Evolutionary conservation across 2,329 filamentous ascomycete genomes (phyloP).

Genomic region (Aspergillus sp.): DNA sequence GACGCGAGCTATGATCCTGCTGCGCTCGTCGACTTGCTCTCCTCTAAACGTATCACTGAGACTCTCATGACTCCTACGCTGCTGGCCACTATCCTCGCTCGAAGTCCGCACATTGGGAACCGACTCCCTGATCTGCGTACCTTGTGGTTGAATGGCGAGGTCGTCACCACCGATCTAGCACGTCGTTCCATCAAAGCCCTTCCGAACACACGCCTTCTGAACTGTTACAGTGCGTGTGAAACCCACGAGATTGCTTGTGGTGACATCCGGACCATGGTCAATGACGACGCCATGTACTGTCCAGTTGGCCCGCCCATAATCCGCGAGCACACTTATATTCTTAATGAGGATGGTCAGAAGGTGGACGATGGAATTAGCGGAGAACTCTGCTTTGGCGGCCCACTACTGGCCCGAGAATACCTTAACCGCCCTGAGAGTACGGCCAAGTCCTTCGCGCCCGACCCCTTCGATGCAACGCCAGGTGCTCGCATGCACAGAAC

Average conservation of each 20-base stretch:
- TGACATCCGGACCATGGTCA: conserved; percentile 59
- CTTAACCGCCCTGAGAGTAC: conserved; percentile 72
- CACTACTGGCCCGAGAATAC: conserved; percentile 64
- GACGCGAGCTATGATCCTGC: conserved; percentile 68
- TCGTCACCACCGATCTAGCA: conserved; percentile 68
- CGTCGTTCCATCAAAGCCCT: conserved; percentile 58
- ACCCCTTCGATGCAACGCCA: conserved; percentile 52
- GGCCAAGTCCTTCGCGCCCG: conserved; percentile 57
- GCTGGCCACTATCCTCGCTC: conserved; percentile 61
- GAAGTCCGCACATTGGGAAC: conserved; percentile 55
- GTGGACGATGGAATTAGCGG: conserved; percentile 56
- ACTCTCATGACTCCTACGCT: conserved; percentile 78
- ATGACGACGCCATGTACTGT: conserved; percentile 57
- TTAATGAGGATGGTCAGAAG: conserved; percentile 58
- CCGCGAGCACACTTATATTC: conserved; percentile 59
- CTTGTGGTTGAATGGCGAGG: conserved; percentile 74
- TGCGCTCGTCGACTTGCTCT: conserved; percentile 61
- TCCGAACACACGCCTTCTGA: conserved; percentile 60
- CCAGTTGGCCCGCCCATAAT: conserved; percentile 64
- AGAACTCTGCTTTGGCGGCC: conserved; percentile 68
- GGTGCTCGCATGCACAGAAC: conserved; percentile 65
- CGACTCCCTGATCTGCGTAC: conserved; percentile 58
- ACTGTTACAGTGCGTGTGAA: conserved; percentile 75
- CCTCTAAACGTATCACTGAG: conserved; percentile 59
- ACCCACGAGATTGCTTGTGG: conserved; percentile 73